These are phyloP conservation scores for Rhodotorula sp. DNA, from an alignment of 1,284 basidiomycete species.

Conservation along the genomic window DNA sequence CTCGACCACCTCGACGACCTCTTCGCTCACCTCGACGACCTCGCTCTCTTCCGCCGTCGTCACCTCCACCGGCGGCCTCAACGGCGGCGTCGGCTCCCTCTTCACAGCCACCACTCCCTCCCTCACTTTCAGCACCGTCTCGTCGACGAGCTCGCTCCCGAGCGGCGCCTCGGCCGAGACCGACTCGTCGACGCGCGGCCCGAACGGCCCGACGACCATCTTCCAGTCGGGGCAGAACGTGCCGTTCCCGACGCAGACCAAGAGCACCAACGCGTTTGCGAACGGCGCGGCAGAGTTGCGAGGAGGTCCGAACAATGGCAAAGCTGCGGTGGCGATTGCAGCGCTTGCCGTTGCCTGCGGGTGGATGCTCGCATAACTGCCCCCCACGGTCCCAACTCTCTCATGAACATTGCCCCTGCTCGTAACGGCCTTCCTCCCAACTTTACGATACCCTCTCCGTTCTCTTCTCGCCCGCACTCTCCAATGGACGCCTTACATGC, in stretches of 20 bases:
- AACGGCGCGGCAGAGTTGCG: background rate
- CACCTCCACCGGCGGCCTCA: background rate
- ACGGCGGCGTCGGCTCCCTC: background rate
- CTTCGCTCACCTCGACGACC: background rate
- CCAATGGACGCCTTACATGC: background rate
- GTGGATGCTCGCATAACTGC: conserved; percentile 1
- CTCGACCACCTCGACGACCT: background rate
- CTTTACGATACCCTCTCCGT: background rate
- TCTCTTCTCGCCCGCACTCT: background rate
- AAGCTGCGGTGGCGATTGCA: background rate
- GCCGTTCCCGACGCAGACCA: conserved; percentile 18
- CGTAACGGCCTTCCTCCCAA: background rate
- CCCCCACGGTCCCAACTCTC: background rate
- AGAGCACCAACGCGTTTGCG: conserved; percentile 13
- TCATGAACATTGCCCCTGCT: no score
- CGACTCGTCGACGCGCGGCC: background rate
- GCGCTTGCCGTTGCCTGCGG: background rate
- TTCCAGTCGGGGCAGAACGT: background rate
- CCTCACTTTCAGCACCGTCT: background rate
- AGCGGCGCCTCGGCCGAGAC: background rate
- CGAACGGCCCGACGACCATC: background rate
- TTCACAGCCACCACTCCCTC: background rate
- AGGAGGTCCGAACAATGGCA: no score
- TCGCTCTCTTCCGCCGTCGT: background rate
- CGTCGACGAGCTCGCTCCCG: background rate